Percentiles rank a stretch among this genome's conserved stretches.
Conservation (phyloP, 768 basidiomycete genomes). For the Leccinum uliginosum region DNA sequence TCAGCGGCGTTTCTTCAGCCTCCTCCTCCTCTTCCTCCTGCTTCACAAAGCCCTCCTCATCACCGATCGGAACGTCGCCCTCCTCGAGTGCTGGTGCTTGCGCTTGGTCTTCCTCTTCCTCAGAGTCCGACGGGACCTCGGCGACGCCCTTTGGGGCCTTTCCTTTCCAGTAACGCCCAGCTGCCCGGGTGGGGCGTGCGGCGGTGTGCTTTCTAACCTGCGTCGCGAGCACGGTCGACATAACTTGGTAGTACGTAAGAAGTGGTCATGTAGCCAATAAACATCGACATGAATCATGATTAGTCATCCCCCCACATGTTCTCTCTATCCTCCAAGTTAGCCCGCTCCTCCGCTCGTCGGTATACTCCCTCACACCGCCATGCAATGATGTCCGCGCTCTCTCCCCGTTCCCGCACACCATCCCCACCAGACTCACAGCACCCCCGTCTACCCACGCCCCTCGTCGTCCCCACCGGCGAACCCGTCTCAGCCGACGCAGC, state of each 20-base stretch:
- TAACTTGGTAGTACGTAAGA: constrained; percentile 19
- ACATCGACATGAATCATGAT: constrained; percentile 9
- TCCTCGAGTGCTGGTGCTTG: constrained; percentile 37
- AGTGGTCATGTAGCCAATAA: constrained; percentile 12
- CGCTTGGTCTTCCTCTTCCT: constrained; percentile 51
- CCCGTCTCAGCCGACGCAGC: constrained; percentile 54
- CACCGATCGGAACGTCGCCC: constrained; percentile 58
- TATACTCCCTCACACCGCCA: constrained; percentile 35
- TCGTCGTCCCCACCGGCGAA: constrained; percentile 44
- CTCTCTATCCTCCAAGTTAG: constrained; percentile 13
- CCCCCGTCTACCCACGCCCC: constrained; percentile 39
- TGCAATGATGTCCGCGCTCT: constrained; percentile 67
- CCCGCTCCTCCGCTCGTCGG: constrained; percentile 5
- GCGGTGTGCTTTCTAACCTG: constrained; percentile 65
- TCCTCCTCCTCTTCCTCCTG: constrained; percentile 40
- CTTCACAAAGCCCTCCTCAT: constrained; percentile 48
- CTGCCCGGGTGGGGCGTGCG: constrained; percentile 73
- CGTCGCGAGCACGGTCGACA: constrained; percentile 31
- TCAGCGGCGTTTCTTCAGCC: constrained; percentile 41
- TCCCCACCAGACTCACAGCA: constrained; percentile 14
- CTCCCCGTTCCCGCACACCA: constrained; percentile 28
- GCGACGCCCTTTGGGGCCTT: constrained; percentile 76
- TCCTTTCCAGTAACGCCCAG: constrained; percentile 86
- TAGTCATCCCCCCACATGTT: constrained; percentile 27
- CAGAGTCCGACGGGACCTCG: constrained; percentile 60